Evolutionary conservation across 768 basidiomycete species (phyloP), one percentile per base, ranked within the genome.

Genomic region (Pholiota molesta): DNA sequence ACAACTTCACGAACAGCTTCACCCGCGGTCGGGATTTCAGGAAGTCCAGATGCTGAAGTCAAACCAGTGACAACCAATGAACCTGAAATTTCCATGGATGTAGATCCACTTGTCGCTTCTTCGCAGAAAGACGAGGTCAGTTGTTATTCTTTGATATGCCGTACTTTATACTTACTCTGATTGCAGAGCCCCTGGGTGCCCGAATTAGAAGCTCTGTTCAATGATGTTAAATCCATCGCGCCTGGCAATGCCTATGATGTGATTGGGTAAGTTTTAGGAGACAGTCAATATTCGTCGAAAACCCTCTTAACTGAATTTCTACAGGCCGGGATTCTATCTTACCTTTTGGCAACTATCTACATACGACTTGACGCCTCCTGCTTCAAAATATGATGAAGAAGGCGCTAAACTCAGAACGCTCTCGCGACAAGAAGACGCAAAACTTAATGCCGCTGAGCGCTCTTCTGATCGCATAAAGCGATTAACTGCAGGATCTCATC

Each of bases 271-370:
- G 90, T 21, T 7, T 39, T 44, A 39, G 2, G 10, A 14, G 26
- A 9, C 33, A 14, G 7, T 35, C 9, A 52, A 60, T 31, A 42
- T 28, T 63, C 29, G 8, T 62, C 37, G 37, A 13, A 60, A 58
- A 19, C 44, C 53, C 56, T 66, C 23, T 53, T 65, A 57, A 56
- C 61, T 23, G 13, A 7, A 14, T 35, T 56, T 19, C 2, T 58
- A 9, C 47, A 97, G 97, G 3, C 89, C 95, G 29, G 91, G 88
- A 2, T 99, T 99, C 77, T 98, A 95, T 70, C 76, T 93, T 51
- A 95, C 96, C 2, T 99, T 98, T 77, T 99, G 97, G 97, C 96
- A 98, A 73, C 75, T 99, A 55, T 91, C 94, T 0, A 90, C 91
- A 35, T 93, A 95, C 69, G 97, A 99, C 73, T 81, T 99, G 35